A percentile compares a stretch with the other conserved stretches of the same genome.
These are phyloP conservation scores for Trichocladium antarcticum DNA, from an alignment of 495 filamentous ascomycete genomes.

Conservation along the genomic window DNA sequence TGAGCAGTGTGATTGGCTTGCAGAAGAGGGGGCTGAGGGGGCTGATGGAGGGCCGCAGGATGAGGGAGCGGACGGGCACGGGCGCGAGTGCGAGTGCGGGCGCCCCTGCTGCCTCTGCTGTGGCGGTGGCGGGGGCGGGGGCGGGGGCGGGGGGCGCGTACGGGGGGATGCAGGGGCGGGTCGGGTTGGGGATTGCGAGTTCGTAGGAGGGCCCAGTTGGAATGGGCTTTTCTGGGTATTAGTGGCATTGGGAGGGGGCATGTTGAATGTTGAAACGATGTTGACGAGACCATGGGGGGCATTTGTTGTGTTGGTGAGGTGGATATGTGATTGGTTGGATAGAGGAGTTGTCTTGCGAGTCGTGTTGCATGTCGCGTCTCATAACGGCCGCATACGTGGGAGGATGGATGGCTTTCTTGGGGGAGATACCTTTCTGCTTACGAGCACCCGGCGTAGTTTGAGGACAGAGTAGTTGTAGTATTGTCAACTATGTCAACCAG, in stretches of 20 bases:
- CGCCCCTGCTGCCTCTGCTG: background rate
- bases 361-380: too few relatives aligned
- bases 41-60: slow-evolving; percentile 85
- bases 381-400: too few relatives aligned
- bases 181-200: slow-evolving; percentile 19
- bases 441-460: too few relatives aligned
- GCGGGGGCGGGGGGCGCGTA: background rate
- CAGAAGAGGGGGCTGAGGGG: slow-evolving; percentile 90
- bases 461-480: too few relatives aligned
- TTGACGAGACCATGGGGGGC: background rate
- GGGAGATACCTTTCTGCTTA: too few relatives aligned
- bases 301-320: background rate
- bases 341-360: too few relatives aligned
- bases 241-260: background rate
- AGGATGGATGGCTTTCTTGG: too few relatives aligned
- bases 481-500: too few relatives aligned
- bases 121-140: slow-evolving; percentile 6
- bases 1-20: slow-evolving; percentile 89
- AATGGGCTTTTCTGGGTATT: background rate
- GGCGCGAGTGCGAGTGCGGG: background rate
- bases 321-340: background rate
- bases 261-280: background rate
- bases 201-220: background rate
- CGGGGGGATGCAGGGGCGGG: background rate
- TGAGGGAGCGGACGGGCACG: slow-evolving; percentile 54